Base-by-base conservation (phyloP, 1,284 basidiomycete species). In the Ganoderma lingzhi region DNA sequence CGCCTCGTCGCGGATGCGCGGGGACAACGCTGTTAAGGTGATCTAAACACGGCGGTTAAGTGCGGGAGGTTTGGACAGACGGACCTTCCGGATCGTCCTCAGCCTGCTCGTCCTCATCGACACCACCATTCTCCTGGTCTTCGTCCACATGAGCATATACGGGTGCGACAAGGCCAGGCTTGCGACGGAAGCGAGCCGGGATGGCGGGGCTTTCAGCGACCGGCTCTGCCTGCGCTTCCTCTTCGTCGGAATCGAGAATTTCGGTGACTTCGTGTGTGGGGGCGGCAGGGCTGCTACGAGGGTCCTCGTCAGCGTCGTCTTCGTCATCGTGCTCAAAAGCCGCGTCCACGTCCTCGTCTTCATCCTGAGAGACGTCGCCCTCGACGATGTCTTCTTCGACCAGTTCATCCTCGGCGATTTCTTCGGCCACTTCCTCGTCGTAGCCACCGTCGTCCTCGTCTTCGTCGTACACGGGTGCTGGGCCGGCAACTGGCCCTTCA, bases 31-130 rank as follows among this genome's bases (percentile, higher is more conserved):
- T 73, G 32, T 8, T 8, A 32, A 39, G 23, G 9, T 10, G 30
- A 35, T 28, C 6, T 23, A 23, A 23, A 19, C 19, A n/a, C 15
- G n/a, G 28, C 23, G 17, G 12, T 35, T 48, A 23, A 30, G 23
- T 12, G 8, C n/a, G 15, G 0, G 6, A 3, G 14, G 61, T 17
- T 17, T 41, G n/a, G 12, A n/a, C 23, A 56, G 28, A 67, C 58
- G 41, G n/a, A 66, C 70, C 32, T 64, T 56, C 75, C 68, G 35
- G 77, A n/a, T 76, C 69, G 35, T 78, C 78, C 41, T 78, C 76
- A 61, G 74, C 77, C 42, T 56, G 68, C 45, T 63, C 62, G 23
- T 71, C 68, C 6, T 67, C 58, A 1, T 64, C 70, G 5, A 51
- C 35, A 2, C 35, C n/a, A 2, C 70, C 65, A 4, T 61, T 69